Base-by-base conservation (phyloP, 352 stramenopile genomes). In the Pythium vanterpoolii region DNA sequence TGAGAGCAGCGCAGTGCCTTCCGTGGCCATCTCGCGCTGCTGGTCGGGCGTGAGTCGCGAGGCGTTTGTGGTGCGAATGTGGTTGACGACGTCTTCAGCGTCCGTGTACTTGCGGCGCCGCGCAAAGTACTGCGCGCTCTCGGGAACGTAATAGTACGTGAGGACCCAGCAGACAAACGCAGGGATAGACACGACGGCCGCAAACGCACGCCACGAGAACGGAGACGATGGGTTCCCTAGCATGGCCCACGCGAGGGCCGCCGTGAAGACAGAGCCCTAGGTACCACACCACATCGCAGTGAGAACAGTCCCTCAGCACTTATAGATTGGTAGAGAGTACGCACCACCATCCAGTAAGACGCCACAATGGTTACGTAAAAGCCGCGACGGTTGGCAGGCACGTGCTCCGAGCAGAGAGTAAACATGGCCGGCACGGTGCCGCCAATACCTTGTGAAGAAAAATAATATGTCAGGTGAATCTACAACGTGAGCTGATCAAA, bases 331-430 rank as follows among this genome's bases (percentile, higher is more conserved):
- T 36, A 36, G 31, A 11, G 6, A 36, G 31, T 51, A 79, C 78
- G 34, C 57, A 85, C 78, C 52, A 96, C 72, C 86, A 96, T 97
- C 90, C 90, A 97, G 67, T 95, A 96, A 3, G 79, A 87, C 16
- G 86, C 86, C 8, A 97, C 77, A 44, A 95, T 76, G 19, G 86
- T 96, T 40, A 97, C 74, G 64, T 91, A 93, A 33, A 84, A 86
- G 16, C 86, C 88, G 33, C 87, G 86, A 19, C 72, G 77, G 27
- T 73, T 53, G 1, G 71, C 72, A 5, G 90, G 87, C n/a, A 96
- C 83, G 34, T 96, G 80, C 64, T 97, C 90, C 13, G 84, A 82
- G 58, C 84, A 93, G 18, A 97, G 71, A 5, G 87, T 89, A 63
- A 96, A 97, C 50, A 95, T 82, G 8, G 80, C 74, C 13, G 90